Conservation (phyloP, 2,329 filamentous ascomycete species). For the Biscogniauxia mediterranea region DNA sequence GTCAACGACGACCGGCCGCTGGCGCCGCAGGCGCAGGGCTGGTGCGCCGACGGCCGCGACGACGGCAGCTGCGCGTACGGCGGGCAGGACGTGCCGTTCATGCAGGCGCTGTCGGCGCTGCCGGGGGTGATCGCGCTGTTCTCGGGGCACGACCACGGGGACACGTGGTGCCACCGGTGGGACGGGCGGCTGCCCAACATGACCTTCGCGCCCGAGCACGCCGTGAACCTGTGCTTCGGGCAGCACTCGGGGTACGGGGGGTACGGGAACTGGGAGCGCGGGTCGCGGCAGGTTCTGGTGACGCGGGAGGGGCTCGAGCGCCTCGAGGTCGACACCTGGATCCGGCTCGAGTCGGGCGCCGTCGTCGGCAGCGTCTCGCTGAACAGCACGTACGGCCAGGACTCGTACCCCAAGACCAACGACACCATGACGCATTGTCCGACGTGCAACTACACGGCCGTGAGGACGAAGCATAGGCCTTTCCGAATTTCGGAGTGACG, state of each 20-base stretch:
- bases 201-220: slow-evolving; percentile 37
- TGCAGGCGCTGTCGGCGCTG: slow-evolving; percentile 57
- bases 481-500: not conserved
- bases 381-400: slow-evolving; percentile 58
- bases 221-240: slow-evolving; percentile 52
- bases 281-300: slow-evolving; percentile 54
- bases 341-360: slow-evolving; percentile 56
- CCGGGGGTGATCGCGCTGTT: slow-evolving; percentile 57
- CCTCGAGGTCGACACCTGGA: slow-evolving; percentile 55
- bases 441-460: slow-evolving; percentile 25
- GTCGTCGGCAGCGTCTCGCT: slow-evolving; percentile 51
- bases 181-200: slow-evolving; percentile 30
- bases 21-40: slow-evolving; percentile 43
- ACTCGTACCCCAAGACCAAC: slow-evolving; percentile 49
- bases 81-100: slow-evolving; percentile 58
- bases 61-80: slow-evolving; percentile 42
- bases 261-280: slow-evolving; percentile 63
- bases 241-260: slow-evolving; percentile 70
- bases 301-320: slow-evolving; percentile 39
- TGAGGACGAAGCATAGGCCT: not conserved
- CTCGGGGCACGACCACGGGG: slow-evolving; percentile 65
- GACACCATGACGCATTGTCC: slow-evolving; percentile 33
- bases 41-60: slow-evolving; percentile 40
- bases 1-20: slow-evolving; percentile 45
- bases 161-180: slow-evolving; percentile 58